Base-by-base conservation (phyloP, 2,329 filamentous ascomycete species). In the Paraphoma chrysanthemicola region DNA sequence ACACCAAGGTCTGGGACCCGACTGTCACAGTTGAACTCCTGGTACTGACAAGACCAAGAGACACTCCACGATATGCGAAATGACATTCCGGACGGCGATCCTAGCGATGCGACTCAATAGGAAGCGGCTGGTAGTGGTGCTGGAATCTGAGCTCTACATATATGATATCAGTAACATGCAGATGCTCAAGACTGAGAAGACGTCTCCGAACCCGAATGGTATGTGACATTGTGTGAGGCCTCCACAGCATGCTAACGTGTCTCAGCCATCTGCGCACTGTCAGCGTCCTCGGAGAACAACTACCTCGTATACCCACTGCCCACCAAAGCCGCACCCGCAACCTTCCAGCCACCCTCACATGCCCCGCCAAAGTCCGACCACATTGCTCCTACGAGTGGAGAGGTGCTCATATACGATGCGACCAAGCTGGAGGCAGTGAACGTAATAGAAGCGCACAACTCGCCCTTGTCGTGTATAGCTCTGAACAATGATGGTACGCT, bases 161-260 rank as follows among this genome's bases (percentile, higher is more conserved):
- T 99, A 99, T 81, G 95, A 99, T 77, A 98, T 99, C 64, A 93
- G 93, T 78, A 98, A 97, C 74, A 98, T 99, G 94, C 94, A 91
- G 70, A 86, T 98, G 56, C 83, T 98, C 41, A 90, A 93, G 77
- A 96, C 92, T 6, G 96, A 98, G 63, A 88, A 93, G 56, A 98
- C 94, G 6, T 97, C 94, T 3, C 92, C 95, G 6, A 99, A 99
- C 70, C 92, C 93, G 1, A 88, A 88, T 62, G 87, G 87, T 83
- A 85, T 4, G 59, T 48, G 18, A 12, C 41, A 69, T 51, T 30
- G 36, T n/a, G n/a, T n/a, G 44, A 14, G 12, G 3, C 23, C 11
- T 23, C 10, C 7, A 28, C 4, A 29, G 10, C 14, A 17, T 18
- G 43, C 68, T 76, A 17, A 76, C 51, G 9, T 31, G 2, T 2